Base-by-base conservation (phyloP, 2,329 filamentous ascomycete genomes). In the Fusarium albosuccineum region DNA sequence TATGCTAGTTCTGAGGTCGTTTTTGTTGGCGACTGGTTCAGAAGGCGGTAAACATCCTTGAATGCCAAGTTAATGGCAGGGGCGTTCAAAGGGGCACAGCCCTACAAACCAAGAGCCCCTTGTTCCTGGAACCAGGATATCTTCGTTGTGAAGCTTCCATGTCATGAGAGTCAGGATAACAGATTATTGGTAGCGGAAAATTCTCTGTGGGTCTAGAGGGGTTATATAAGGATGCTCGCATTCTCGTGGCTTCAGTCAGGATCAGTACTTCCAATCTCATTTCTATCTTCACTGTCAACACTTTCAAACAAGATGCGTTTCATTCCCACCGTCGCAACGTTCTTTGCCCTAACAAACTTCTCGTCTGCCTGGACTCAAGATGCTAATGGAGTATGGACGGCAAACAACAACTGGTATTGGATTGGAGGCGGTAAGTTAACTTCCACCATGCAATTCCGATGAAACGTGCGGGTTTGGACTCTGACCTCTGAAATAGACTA, bases 391-490 rank as follows among this genome's bases (percentile, higher is more conserved):
- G 57, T 60, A 29, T 60, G 57, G 57, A 49, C 42, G 5, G 57
- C 57, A 11, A 60, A 60, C 17, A 60, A 60, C 42, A 56, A 60
- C 42, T 56, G 37, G 36, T 50, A 60, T 17, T 60, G 57, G 57
- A 60, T 60, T 8, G 17, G 22, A n/a, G 51, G 51, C 22, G 51
- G 57, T 50, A 30, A 49, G 51, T 49, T 2, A 7, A 46, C 22
- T 29, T 11, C 14, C 26, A 14, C 30, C 8, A 9, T 26, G 3
- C 22, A 17, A 37, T 37, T 40, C 1, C 3, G 4, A 29, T 48
- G 8, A 48, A 16, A 48, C 5, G n/a, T 29, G 2, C 9, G 16
- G 4, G 5, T 9, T 6, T 16, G 26, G n/a, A 36, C 26, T 40
- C 49, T 54, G 10, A 59, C 49, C 13, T 14, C 5, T 48, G 22